Evolutionary conservation across 129 eudicot species (phyloP), one percentile per base, ranked within the genome.

Genomic region (Rutidosis leptorrhynchoides): DNA sequence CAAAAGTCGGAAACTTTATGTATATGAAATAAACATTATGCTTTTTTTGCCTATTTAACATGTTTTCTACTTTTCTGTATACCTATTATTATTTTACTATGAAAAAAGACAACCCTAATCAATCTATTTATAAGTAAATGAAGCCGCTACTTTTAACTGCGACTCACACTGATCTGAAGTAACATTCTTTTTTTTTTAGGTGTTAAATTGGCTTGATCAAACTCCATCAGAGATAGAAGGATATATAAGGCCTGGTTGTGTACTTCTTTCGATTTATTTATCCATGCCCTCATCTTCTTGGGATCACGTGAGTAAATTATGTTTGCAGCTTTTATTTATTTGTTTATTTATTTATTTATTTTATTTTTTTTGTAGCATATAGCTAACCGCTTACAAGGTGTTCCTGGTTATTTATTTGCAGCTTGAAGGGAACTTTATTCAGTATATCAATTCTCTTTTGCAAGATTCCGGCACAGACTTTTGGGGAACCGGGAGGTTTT

Each of bases 201-300:
- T 92, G 23, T 82, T 30, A 52, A 88, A 78, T 56, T 92, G 98
- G 98, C 96, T 92, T 35, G 75, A 89, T 70, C 84, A 82, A 72
- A 81, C 95, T 78, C 98, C 98, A 20, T 81, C 89, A 12, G 98
- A 92, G 30, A 88, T 92, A 83, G 98, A 92, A 69, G 91, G 98
- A 69, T 88, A 88, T 80, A 92, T 92, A 56, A 80, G 96, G 72
- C 98, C 98, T 64, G 98, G 98, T 56, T 92, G 98, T 79, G 82
- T 92, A 21, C 91, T 82, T 63, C 80, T 92, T n/a, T 83, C 98
- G 0, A 60, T 88, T 24, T 92, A 92, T 73, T 30, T 82, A 55
- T 85, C 95, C 19, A 88, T 92, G 96, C 58, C 96, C 57, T 76
- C 87, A 16, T 81, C 83, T 72, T 81, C 85, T 62, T 92, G 98